Percentiles rank a stretch among this genome's conserved stretches.
Conservation (phyloP, 202 grass and related monocot genomes). For the Cymbopogon flexuosus region DNA sequence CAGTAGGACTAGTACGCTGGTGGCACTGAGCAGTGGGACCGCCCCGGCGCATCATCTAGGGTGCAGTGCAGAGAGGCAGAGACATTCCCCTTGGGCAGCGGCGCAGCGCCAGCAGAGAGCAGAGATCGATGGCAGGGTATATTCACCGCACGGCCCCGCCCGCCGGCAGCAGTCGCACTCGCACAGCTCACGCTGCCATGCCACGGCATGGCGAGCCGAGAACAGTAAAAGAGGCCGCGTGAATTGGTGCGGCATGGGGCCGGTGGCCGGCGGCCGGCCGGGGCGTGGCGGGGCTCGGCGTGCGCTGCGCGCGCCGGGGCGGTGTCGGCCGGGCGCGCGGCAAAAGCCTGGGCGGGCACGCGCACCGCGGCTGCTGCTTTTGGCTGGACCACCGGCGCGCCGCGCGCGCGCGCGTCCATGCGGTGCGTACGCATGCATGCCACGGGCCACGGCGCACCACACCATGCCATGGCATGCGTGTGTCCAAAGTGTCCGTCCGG, state of each 20-base stretch:
- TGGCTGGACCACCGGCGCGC: conserved; percentile 2
- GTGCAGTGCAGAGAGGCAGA: neutral
- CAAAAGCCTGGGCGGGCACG: conserved; percentile 44
- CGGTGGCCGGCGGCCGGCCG: neutral
- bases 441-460: neutral
- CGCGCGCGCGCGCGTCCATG: neutral
- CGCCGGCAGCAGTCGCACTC: neutral
- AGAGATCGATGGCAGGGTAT: neutral
- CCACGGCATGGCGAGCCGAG: neutral
- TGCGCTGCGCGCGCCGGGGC: conserved; percentile 37
- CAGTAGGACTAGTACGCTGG: neutral
- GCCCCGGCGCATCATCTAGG: neutral
- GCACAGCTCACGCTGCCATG: neutral
- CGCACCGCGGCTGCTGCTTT: neutral
- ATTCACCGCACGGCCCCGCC: neutral
- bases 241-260: conserved; percentile 18
- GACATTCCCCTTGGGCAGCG: neutral
- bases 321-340: conserved; percentile 37
- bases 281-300: conserved; percentile 20
- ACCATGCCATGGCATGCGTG: neutral
- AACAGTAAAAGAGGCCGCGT: neutral
- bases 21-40: neutral
- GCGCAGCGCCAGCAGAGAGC: neutral
- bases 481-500: conserved; percentile 1
- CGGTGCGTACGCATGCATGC: neutral